Percentiles rank a stretch among this genome's conserved stretches.
phyloP scores from a whole-genome alignment of 1,284 basidiomycete species.

The Microbotryum silenes-acaulis region DNA sequence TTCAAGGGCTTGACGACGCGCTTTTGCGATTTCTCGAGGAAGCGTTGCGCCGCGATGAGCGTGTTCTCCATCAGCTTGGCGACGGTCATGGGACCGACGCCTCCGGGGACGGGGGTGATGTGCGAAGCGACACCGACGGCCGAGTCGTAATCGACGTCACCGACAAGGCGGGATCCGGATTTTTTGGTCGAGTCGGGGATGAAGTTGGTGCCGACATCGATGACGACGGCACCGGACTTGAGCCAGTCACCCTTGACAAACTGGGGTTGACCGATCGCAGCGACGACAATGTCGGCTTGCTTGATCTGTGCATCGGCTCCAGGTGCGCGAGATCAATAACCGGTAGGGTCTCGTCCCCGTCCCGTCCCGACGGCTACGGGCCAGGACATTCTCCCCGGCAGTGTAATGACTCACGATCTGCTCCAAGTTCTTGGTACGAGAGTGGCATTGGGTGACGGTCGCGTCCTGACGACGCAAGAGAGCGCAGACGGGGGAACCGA shows the following conservation, averaged over 20 bases:
- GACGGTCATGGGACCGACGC: constrained; percentile 99
- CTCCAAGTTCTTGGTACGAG: constrained; percentile 72
- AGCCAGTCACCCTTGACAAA: constrained; percentile 91
- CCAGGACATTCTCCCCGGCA: constrained; percentile 3
- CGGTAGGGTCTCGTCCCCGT: background rate
- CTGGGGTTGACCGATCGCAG: constrained; percentile 86
- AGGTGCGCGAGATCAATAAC: background rate
- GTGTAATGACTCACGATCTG: constrained; percentile 53
- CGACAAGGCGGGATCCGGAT: constrained; percentile 89
- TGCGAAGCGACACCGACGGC: constrained; percentile 70
- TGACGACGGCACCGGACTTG: constrained; percentile 86
- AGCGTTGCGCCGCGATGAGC: constrained; percentile 69
- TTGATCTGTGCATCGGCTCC: constrained; percentile 51
- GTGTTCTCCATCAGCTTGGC: constrained; percentile 98
- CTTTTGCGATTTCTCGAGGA: constrained; percentile 59
- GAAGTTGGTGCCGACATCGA: constrained; percentile 97
- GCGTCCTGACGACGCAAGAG: constrained; percentile 85
- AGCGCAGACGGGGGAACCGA: constrained; percentile 87
- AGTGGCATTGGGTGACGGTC: constrained; percentile 97
- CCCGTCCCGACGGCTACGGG: background rate
- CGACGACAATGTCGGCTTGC: constrained; percentile 82
- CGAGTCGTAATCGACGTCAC: constrained; percentile 82
- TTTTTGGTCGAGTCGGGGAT: constrained; percentile 89
- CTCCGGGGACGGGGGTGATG: constrained; percentile 97
- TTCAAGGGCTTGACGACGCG: constrained; percentile 67